Percentiles rank a stretch among this genome's conserved stretches.
Conservation (phyloP, 2,329 filamentous ascomycete species). For the Aureobasidium leucospermi region DNA sequence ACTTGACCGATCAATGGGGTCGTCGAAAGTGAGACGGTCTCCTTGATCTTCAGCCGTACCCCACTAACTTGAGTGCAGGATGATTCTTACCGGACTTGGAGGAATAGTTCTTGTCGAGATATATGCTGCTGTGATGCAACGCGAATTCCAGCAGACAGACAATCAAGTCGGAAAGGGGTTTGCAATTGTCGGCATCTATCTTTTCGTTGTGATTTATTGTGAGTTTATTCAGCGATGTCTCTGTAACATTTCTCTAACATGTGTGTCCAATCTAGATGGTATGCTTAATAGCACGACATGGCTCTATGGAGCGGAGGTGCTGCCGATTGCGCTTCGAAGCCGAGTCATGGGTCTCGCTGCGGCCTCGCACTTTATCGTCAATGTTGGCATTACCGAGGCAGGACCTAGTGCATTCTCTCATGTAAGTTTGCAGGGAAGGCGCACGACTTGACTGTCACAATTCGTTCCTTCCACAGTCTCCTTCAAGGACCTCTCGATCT, state of each 20-base stretch:
- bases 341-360: constrained; percentile 51
- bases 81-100: constrained; percentile 48
- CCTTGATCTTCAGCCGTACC: too few relatives aligned
- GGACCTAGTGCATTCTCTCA: constrained; percentile 15
- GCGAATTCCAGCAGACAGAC: constrained; percentile 47
- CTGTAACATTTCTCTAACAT: constrained; percentile 8
- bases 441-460: neutral
- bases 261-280: constrained; percentile 30
- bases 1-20: constrained; percentile 51
- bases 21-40: constrained; percentile 45
- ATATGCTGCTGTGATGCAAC: constrained; percentile 53
- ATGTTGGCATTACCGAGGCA: constrained; percentile 36
- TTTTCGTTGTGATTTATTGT: constrained; percentile 52
- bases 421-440: neutral
- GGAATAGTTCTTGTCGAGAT: constrained; percentile 51
- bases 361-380: constrained; percentile 44
- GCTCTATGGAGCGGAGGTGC: constrained; percentile 48
- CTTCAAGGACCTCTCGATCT: neutral
- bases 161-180: constrained; percentile 53
- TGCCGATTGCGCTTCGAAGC: constrained; percentile 46
- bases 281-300: constrained; percentile 50
- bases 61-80: too few relatives aligned
- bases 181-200: constrained; percentile 52
- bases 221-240: constrained; percentile 21
- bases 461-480: neutral